Percentiles rank a stretch among this genome's conserved stretches.
phyloP scores from a whole-genome alignment of 176 grass and related monocot genomes.

The Alopecurus myosuroides region DNA sequence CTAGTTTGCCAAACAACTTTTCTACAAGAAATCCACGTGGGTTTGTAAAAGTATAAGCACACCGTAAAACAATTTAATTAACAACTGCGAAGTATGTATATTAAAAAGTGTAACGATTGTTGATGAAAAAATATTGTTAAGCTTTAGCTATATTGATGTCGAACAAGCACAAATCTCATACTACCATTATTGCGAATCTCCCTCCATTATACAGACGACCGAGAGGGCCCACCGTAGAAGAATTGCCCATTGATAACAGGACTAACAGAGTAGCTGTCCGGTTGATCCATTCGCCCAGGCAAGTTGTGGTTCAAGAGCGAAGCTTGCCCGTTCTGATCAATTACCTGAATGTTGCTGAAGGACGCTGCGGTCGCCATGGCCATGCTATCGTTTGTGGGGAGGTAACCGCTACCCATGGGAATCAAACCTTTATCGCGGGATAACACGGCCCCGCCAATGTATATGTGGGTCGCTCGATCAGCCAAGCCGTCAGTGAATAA shows the following conservation, averaged over 20 bases:
- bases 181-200: too few relatives aligned
- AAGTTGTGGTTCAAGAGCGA: background rate
- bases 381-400: too few relatives aligned
- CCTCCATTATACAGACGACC: too few relatives aligned
- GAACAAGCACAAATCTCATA: too few relatives aligned
- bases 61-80: too few relatives aligned
- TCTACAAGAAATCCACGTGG: too few relatives aligned
- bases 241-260: background rate
- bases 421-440: background rate
- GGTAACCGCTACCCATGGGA: background rate
- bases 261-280: background rate
- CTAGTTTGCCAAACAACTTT: too few relatives aligned
- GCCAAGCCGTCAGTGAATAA: background rate
- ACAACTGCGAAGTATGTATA: too few relatives aligned
- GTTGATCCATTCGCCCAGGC: background rate
- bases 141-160: too few relatives aligned
- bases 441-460: background rate
- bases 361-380: background rate
- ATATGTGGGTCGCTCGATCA: background rate
- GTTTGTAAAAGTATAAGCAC: too few relatives aligned
- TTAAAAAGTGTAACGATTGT: too few relatives aligned
- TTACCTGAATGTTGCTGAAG: background rate
- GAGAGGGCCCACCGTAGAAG: background rate
- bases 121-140: too few relatives aligned
- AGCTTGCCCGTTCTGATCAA: background rate